phyloP scores from a whole-genome alignment of 441 rosid genomes.

The Populus tomentosa region DNA sequence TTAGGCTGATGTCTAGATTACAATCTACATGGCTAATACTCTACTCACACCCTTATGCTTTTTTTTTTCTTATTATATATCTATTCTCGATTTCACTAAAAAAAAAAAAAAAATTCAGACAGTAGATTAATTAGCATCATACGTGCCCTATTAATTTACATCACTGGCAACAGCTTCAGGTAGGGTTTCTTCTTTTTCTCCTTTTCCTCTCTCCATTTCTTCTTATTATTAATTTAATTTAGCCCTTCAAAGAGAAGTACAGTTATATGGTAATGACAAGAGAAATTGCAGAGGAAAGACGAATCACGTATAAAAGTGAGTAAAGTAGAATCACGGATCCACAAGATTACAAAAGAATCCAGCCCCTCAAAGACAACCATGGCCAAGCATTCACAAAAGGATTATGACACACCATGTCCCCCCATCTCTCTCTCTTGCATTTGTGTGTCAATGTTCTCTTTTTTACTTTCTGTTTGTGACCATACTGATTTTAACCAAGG shows the following conservation, averaged over 20 bases:
- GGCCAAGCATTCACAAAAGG: constrained; percentile 5
- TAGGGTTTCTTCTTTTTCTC: neutral
- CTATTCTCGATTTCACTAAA: too few species aligned
- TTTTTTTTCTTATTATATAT: too few species aligned
- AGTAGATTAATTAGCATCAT: too few species aligned
- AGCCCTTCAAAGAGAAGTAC: neutral
- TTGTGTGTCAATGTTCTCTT: neutral
- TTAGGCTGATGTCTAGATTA: too few species aligned
- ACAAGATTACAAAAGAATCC: constrained; percentile 30
- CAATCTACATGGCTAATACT: too few species aligned
- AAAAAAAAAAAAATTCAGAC: too few species aligned
- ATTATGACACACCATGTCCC: neutral
- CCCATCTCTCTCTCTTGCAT: neutral
- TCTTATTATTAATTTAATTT: neutral
- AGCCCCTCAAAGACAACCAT: constrained; percentile 17
- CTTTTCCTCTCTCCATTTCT: neutral
- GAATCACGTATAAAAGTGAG: constrained; percentile 20
- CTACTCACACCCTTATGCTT: too few species aligned
- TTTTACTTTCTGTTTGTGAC: neutral
- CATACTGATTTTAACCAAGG: neutral
- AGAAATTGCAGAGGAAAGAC: neutral
- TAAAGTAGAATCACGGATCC: constrained; percentile 34
- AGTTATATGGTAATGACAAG: neutral
- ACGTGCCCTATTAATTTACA: neutral
- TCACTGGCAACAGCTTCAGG: too few species aligned